Conservation (phyloP, 2,329 filamentous ascomycete genomes). For the Penicillium palitans region DNA sequence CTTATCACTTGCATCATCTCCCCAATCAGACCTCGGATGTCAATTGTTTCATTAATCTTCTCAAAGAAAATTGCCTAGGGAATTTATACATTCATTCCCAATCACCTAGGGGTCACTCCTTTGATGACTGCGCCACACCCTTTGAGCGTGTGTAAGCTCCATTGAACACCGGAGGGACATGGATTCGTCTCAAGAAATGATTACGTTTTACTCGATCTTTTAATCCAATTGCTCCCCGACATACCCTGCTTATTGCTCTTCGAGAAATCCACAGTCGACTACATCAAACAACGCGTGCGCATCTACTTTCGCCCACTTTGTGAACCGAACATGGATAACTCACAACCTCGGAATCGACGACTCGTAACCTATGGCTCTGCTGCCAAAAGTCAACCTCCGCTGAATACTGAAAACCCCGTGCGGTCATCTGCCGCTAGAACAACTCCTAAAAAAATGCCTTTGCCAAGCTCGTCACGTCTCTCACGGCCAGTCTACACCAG, state of each 20-base stretch:
- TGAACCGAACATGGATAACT: slow-evolving; percentile 20
- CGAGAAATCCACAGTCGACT: not conserved
- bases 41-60: not conserved
- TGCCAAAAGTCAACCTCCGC: slow-evolving; percentile 12
- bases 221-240: not conserved
- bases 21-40: not conserved
- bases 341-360: slow-evolving; percentile 29
- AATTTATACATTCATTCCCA: not conserved
- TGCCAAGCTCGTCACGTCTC: not conserved
- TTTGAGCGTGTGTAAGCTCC: slow-evolving; percentile 5
- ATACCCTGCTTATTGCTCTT: not conserved
- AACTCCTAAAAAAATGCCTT: not conserved
- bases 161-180: slow-evolving; percentile 4
- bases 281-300: not conserved
- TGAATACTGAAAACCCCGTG: slow-evolving; percentile 1
- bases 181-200: not conserved
- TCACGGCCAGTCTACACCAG: not conserved
- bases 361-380: slow-evolving; percentile 43
- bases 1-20: slow-evolving; percentile 11
- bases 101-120: not conserved
- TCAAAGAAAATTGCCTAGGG: not conserved
- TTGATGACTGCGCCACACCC: slow-evolving; percentile 2
- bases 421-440: not conserved
- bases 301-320: not conserved
- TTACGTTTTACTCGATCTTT: not conserved